Percentiles rank a stretch among this genome's conserved stretches.
Conservation (phyloP, 2,329 filamentous ascomycete species). For the Scedosporium apiospermum region DNA sequence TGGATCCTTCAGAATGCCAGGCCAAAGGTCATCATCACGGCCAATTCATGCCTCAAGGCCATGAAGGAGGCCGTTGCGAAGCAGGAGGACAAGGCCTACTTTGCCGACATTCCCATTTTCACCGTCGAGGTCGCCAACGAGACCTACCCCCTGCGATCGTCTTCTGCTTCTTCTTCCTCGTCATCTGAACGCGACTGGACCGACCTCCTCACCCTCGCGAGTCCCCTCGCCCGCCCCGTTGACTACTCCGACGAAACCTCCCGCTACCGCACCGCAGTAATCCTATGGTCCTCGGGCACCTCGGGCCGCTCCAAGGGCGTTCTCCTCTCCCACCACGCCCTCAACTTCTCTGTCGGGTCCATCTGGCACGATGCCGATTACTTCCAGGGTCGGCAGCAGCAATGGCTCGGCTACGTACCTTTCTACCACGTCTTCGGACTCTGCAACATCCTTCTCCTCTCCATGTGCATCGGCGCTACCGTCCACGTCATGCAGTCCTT, state of each 20-base stretch:
- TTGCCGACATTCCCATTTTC: conserved; percentile 47
- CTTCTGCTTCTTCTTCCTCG: conserved; percentile 3
- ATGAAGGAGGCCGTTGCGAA: conserved; percentile 23
- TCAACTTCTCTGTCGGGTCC: conserved; percentile 44
- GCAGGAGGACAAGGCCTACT: conserved; percentile 23
- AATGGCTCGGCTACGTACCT: conserved; percentile 55
- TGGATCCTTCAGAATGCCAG: conserved; percentile 32
- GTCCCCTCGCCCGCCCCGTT: conserved; percentile 33
- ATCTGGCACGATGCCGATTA: conserved; percentile 40
- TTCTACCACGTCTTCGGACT: conserved; percentile 59
- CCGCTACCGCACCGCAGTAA: conserved; percentile 50
- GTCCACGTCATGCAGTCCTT: conserved; percentile 65
- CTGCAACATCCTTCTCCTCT: conserved; percentile 47
- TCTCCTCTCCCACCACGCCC: conserved; percentile 59
- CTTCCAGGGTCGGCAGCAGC: conserved; percentile 27
- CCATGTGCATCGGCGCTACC: conserved; percentile 39
- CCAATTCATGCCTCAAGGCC: conserved; percentile 18
- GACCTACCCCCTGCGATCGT: conserved; percentile 18
- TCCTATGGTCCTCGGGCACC: conserved; percentile 47
- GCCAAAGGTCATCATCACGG: conserved; percentile 26
- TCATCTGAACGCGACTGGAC: conserved; percentile 43
- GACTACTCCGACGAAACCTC: conserved; percentile 35
- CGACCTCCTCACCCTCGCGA: conserved; percentile 41
- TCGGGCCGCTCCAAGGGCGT: conserved; percentile 71
- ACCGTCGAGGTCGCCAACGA: conserved; percentile 33